Evolutionary conservation across 176 grass and related monocot species (phyloP).

Genomic region (bread wheat (Triticum aestivum)): IWGSC_CS_RefSeq_v2.1 NC_057813.1:83211845-83212344

Average conservation of each 20-base stretch:
- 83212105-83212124: neutral
- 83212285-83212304: neutral
- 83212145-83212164: neutral
- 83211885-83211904: slow-evolving; percentile 63
- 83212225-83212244: neutral
- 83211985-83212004: neutral
- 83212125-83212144: neutral
- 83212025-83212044: neutral
- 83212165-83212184: neutral
- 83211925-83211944: slow-evolving; percentile 75
- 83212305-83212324: neutral
- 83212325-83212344: neutral
- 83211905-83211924: slow-evolving; percentile 53
- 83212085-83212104: neutral
- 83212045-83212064: neutral
- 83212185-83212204: neutral
- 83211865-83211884: slow-evolving; percentile 61
- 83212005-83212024: neutral
- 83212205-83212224: neutral
- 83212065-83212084: neutral
- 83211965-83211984: slow-evolving; percentile 17
- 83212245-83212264: neutral
- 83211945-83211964: slow-evolving; percentile 48
- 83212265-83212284: neutral
- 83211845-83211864: slow-evolving; percentile 74